A percentile compares a stretch with the other conserved stretches of the same genome.
Evolutionary conservation across 768 basidiomycete genomes (phyloP).

Genomic region (Dioszegia crocea): DNA sequence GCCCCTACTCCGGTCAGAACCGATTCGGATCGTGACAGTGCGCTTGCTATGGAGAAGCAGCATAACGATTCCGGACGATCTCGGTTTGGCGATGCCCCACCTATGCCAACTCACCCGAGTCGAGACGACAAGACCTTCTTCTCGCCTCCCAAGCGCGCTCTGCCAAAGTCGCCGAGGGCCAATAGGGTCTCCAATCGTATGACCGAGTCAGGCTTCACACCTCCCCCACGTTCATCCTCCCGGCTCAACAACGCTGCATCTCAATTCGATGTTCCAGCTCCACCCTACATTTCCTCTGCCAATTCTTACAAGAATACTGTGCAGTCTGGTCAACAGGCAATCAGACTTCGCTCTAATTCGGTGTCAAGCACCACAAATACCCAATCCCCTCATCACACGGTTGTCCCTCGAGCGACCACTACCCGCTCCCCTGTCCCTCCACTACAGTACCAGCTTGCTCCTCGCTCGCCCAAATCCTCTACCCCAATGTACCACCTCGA

Average conservation of each 20-base stretch:
- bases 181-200: neutral
- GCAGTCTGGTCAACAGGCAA: neutral
- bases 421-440: neutral
- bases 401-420: neutral
- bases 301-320: neutral
- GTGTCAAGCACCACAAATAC: neutral
- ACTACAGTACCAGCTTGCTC: neutral
- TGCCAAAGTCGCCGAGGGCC: neutral
- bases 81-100: constrained; percentile 4
- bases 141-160: neutral
- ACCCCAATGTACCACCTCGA: neutral
- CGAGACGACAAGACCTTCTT: neutral
- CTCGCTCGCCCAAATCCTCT: neutral
- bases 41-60: neutral
- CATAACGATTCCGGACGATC: neutral
- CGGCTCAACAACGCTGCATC: neutral
- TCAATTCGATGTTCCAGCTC: neutral
- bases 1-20: neutral
- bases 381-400: neutral
- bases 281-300: neutral
- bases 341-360: neutral
- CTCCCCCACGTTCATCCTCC: constrained; percentile 4
- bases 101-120: neutral
- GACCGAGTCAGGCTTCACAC: neutral
- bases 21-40: neutral